phyloP scores from a whole-genome alignment of 495 filamentous ascomycete species.

The Neurospora intermedia region DNA sequence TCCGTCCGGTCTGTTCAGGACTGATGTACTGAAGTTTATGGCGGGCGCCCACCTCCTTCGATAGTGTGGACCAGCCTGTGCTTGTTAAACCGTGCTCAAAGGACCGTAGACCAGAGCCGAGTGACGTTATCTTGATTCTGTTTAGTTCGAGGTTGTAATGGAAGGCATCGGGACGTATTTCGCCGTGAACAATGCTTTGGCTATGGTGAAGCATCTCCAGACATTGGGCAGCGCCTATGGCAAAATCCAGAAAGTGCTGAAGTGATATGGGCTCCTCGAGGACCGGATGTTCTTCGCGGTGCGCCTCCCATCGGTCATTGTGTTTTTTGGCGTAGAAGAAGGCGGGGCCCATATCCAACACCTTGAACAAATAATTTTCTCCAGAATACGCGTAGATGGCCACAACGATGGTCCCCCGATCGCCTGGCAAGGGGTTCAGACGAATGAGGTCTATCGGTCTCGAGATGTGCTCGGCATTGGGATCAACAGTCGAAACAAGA shows the following conservation, averaged over 20 bases:
- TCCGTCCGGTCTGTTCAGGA: conserved; percentile 82
- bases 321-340: conserved; percentile 47
- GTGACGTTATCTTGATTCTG: conserved; percentile 66
- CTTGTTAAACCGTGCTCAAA: conserved; percentile 82
- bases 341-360: conserved; percentile 69
- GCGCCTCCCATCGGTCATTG: conserved; percentile 35
- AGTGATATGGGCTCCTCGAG: conserved; percentile 55
- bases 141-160: conserved; percentile 61
- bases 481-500: conserved; percentile 59
- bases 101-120: conserved; percentile 71
- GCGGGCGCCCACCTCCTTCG: conserved; percentile 66
- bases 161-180: conserved; percentile 80
- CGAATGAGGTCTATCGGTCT: conserved; percentile 63
- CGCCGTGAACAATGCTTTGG: conserved; percentile 71
- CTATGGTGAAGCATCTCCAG: conserved; percentile 80
- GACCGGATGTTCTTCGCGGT: conserved; percentile 22
- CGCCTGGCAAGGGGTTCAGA: conserved; percentile 51
- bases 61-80: conserved; percentile 72
- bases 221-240: conserved; percentile 74
- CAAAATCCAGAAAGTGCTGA: conserved; percentile 72
- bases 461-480: conserved; percentile 61
- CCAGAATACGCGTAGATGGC: conserved; percentile 74
- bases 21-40: conserved; percentile 82
- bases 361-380: conserved; percentile 54
- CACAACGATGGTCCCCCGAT: conserved; percentile 54